Percentiles rank a stretch among this genome's conserved stretches.
Evolutionary conservation across 1,284 basidiomycete genomes (phyloP).

Genomic region (Naganishia liquefaciens): DNA sequence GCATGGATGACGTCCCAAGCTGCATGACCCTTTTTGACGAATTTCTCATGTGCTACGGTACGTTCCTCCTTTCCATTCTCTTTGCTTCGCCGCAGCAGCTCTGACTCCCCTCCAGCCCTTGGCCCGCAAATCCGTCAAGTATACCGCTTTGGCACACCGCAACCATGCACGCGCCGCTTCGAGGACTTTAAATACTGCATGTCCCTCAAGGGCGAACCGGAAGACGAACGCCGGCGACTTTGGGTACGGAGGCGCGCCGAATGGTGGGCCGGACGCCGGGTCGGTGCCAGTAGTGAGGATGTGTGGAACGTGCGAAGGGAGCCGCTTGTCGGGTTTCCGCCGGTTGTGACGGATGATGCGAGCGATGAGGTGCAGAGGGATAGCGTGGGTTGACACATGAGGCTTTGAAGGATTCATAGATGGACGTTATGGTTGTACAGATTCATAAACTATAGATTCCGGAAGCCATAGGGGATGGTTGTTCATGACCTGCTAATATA

Average conservation of each 20-base stretch:
- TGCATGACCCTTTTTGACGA: constrained; percentile 77
- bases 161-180: constrained; percentile 74
- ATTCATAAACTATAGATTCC: no score
- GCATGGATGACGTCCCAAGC: constrained; percentile 72
- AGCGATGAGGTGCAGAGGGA: constrained; percentile 6
- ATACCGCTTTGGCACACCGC: constrained; percentile 79
- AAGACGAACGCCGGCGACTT: constrained; percentile 71
- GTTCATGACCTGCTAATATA: no score
- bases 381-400: constrained; percentile 6
- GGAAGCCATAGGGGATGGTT: no score
- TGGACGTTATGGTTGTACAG: neutral
- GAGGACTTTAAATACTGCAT: constrained; percentile 97
- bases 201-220: constrained; percentile 73
- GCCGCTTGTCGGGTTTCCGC: constrained; percentile 41
- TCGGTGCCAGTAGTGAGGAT: constrained; percentile 81
- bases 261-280: constrained; percentile 79
- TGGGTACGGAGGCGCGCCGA: constrained; percentile 87
- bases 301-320: constrained; percentile 83
- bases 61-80: constrained; percentile 24
- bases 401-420: neutral
- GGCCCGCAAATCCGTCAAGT: constrained; percentile 78
- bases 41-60: constrained; percentile 75
- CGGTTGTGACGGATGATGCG: constrained; percentile 3
- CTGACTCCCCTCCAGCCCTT: constrained; percentile 50
- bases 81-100: neutral